These are phyloP conservation scores for Neurospora sublineolata DNA, from an alignment of 495 filamentous ascomycete genomes.

Conservation along the genomic window DNA sequence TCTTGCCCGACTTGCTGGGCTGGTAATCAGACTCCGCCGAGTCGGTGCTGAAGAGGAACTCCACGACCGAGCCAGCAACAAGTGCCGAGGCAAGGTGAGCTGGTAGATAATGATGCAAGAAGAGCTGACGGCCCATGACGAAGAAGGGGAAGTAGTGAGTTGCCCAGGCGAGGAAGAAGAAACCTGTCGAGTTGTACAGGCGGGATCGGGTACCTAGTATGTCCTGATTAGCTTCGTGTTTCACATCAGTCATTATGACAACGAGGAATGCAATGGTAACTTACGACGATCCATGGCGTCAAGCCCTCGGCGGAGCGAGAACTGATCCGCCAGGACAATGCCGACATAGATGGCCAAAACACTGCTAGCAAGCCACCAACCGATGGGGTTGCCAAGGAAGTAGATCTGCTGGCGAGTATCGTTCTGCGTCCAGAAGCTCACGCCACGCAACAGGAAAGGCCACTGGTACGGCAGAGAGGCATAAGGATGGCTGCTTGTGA, in stretches of 20 bases:
- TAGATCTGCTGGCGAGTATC: slow-evolving; percentile 96
- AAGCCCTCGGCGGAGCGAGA: slow-evolving; percentile 81
- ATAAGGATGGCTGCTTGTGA: slow-evolving; percentile 95
- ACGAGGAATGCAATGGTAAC: slow-evolving; percentile 30
- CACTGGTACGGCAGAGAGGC: slow-evolving; percentile 90
- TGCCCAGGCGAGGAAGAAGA: slow-evolving; percentile 96
- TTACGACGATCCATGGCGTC: slow-evolving; percentile 90
- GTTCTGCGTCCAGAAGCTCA: slow-evolving; percentile 98
- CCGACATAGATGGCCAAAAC: slow-evolving; percentile 87
- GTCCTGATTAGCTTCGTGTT: slow-evolving; percentile 10
- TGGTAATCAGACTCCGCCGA: slow-evolving; percentile 45
- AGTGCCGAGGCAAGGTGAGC: slow-evolving; percentile 88
- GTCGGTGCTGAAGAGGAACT: slow-evolving; percentile 91
- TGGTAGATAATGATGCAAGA: slow-evolving; percentile 94
- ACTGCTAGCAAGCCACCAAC: slow-evolving; percentile 94
- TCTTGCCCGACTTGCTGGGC: slow-evolving; percentile 42
- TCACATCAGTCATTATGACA: background rate
- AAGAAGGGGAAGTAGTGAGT: slow-evolving; percentile 97
- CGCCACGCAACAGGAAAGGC: slow-evolving; percentile 92
- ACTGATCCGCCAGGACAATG: slow-evolving; percentile 83
- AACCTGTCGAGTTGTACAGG: slow-evolving; percentile 95
- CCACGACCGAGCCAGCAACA: slow-evolving; percentile 88
- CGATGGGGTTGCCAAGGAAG: slow-evolving; percentile 92
- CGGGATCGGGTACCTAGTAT: slow-evolving; percentile 69
- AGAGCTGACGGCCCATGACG: slow-evolving; percentile 94